phyloP scores from a whole-genome alignment of 2,329 filamentous ascomycete species.

The Geosmithia putterillii region DNA sequence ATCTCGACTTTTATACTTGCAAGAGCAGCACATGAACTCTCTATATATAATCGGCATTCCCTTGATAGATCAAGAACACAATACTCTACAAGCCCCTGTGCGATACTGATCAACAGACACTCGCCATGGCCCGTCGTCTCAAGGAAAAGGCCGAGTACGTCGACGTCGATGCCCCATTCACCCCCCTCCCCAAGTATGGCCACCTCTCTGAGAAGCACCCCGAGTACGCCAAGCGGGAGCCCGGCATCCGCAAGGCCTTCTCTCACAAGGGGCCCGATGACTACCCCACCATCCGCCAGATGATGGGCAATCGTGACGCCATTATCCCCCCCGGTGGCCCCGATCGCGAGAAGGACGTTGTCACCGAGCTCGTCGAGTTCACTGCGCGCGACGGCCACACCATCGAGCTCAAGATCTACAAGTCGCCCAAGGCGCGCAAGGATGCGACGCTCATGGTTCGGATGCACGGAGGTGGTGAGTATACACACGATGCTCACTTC shows the following conservation, averaged over 20 bases:
- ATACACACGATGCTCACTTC: neutral
- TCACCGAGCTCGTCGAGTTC: conserved; percentile 6
- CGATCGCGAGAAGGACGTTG: conserved; percentile 6
- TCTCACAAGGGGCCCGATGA: neutral
- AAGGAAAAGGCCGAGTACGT: conserved; percentile 6
- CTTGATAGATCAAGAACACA: too few relatives aligned
- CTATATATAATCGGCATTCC: too few relatives aligned
- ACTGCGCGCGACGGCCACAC: conserved; percentile 6
- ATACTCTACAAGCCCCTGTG: too few relatives aligned
- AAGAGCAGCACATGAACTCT: too few relatives aligned
- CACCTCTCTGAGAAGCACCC: conserved; percentile 7
- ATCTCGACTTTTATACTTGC: too few relatives aligned
- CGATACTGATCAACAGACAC: too few relatives aligned
- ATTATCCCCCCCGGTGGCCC: conserved; percentile 7
- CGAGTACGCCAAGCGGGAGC: neutral
- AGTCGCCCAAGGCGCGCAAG: conserved; percentile 1
- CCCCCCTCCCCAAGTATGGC: conserved; percentile 7
- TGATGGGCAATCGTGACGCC: conserved; percentile 6
- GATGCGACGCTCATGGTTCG: conserved; percentile 10
- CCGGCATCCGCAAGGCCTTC: conserved; percentile 1
- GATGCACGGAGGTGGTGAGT: conserved; percentile 12
- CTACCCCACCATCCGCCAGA: conserved; percentile 2
- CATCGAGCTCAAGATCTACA: conserved; percentile 10
- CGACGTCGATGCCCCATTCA: conserved; percentile 4
- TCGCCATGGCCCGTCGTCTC: neutral